Conservation (phyloP, 371 early-diverging fungal genomes). For the Umbelopsis sp. region DNA sequence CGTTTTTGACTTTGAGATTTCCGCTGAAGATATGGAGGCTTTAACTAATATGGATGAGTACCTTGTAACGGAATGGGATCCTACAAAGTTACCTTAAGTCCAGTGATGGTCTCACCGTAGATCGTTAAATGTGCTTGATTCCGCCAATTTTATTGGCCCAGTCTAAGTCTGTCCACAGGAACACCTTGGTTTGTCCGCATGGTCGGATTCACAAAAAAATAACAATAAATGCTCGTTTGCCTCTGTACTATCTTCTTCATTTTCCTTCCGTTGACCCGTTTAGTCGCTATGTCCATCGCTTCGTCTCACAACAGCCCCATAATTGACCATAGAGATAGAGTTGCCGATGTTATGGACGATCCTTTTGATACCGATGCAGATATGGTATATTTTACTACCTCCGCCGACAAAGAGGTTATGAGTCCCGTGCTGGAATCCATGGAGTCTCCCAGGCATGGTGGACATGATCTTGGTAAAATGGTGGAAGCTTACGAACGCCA, state of each 20-base stretch:
- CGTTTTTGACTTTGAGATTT: conserved; percentile 57
- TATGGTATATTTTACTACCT: conserved; percentile 3
- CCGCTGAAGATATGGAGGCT: conserved; percentile 54
- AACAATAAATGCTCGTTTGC: conserved; percentile 4
- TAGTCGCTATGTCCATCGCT: neutral
- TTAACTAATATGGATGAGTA: conserved; percentile 48
- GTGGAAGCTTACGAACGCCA: conserved; percentile 10
- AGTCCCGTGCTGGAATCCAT: conserved; percentile 4
- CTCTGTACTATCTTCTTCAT: conserved; percentile 10
- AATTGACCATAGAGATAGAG: conserved; percentile 8
- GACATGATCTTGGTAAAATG: conserved; percentile 7
- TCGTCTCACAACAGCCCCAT: neutral
- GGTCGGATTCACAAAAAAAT: conserved; percentile 17
- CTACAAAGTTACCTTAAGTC: conserved; percentile 25
- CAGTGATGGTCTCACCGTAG: neutral
- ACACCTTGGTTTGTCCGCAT: conserved; percentile 9
- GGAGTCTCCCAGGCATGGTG: neutral
- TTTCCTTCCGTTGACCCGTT: neutral
- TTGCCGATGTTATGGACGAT: neutral
- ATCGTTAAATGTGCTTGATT: conserved; percentile 14
- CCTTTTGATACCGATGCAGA: neutral
- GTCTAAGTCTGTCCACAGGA: conserved; percentile 7
- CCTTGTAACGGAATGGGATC: conserved; percentile 41
- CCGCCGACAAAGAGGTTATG: conserved; percentile 12
- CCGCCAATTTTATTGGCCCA: conserved; percentile 12